Evolutionary conservation across 306 rosid genomes (phyloP).

Genomic region (Delonix regia): DNA sequence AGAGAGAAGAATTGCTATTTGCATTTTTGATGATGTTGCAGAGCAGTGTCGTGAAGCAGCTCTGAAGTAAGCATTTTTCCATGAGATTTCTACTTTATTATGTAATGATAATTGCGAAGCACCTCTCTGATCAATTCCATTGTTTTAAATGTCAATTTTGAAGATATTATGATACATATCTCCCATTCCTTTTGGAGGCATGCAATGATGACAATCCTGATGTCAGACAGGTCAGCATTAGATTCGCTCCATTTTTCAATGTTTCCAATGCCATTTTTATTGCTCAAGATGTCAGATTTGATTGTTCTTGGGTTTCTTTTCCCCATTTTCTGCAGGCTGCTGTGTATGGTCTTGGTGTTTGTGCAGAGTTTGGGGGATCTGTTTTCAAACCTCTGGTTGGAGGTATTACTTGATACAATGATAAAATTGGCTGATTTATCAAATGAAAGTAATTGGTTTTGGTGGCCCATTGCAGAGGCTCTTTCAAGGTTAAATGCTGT

Average conservation of each 20-base stretch:
- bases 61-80: slow-evolving; percentile 57
- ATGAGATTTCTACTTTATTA: background rate
- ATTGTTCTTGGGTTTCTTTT: background rate
- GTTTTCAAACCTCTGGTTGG: slow-evolving; percentile 83
- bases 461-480: slow-evolving; percentile 70
- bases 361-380: slow-evolving; percentile 92
- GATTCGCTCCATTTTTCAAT: slow-evolving; percentile 13
- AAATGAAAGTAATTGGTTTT: too few relatives aligned
- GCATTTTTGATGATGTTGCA: slow-evolving; percentile 96
- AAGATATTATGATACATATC: slow-evolving; percentile 90
- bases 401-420: slow-evolving; percentile 48
- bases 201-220: slow-evolving; percentile 93
- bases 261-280: slow-evolving; percentile 24
- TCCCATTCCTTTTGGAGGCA: slow-evolving; percentile 95
- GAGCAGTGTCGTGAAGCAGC: slow-evolving; percentile 99
- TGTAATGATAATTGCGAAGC: slow-evolving; percentile 10
- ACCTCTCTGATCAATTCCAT: slow-evolving; percentile 2
- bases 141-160: slow-evolving; percentile 36
- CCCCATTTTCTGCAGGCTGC: slow-evolving; percentile 68
- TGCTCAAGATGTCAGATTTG: slow-evolving; percentile 23
- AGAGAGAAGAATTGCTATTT: slow-evolving; percentile 95
- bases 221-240: slow-evolving; percentile 82
- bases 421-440: background rate
- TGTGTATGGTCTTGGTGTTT: slow-evolving; percentile 95
- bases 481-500: slow-evolving; percentile 86